A percentile compares a stretch with the other conserved stretches of the same genome.
Conservation (phyloP, 2,329 filamentous ascomycete genomes). For the Pseudogymnoascus destructans region DNA sequence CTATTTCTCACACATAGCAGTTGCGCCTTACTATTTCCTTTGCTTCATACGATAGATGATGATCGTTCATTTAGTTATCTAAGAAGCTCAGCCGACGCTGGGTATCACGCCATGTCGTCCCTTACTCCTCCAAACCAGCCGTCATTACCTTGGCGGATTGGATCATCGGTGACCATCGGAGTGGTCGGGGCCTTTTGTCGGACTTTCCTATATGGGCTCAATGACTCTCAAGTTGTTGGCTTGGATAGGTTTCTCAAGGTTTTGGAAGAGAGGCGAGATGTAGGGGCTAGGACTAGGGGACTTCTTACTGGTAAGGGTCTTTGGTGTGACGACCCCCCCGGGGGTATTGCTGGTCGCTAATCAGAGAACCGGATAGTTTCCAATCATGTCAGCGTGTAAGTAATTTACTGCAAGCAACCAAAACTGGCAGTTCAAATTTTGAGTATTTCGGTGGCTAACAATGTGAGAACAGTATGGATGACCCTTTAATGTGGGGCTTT, state of each 20-base stretch:
- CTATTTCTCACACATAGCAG: not conserved
- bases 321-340: not conserved
- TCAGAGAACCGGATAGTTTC: slow-evolving; percentile 43
- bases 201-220: slow-evolving; percentile 62
- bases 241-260: slow-evolving; percentile 62
- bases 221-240: slow-evolving; percentile 62
- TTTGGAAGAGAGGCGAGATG: slow-evolving; percentile 59
- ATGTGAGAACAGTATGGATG: slow-evolving; percentile 56
- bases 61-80: not conserved
- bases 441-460: slow-evolving; percentile 11
- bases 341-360: slow-evolving; percentile 11
- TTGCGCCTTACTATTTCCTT: not conserved
- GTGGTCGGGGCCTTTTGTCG: slow-evolving; percentile 57
- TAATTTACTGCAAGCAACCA: slow-evolving; percentile 26
- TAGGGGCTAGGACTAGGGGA: slow-evolving; percentile 54
- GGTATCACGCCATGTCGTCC: not conserved
- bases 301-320: slow-evolving; percentile 60
- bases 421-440: not conserved
- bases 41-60: not conserved
- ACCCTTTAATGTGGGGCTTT: slow-evolving; percentile 87
- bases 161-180: slow-evolving; percentile 64
- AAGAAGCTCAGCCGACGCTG: not conserved
- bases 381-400: slow-evolving; percentile 81
- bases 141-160: slow-evolving; percentile 55
- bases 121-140: slow-evolving; percentile 30